Percentiles rank a stretch among this genome's conserved stretches.
Conservation (phyloP, 306 rosid genomes). For the Hippophae rhamnoides region DNA sequence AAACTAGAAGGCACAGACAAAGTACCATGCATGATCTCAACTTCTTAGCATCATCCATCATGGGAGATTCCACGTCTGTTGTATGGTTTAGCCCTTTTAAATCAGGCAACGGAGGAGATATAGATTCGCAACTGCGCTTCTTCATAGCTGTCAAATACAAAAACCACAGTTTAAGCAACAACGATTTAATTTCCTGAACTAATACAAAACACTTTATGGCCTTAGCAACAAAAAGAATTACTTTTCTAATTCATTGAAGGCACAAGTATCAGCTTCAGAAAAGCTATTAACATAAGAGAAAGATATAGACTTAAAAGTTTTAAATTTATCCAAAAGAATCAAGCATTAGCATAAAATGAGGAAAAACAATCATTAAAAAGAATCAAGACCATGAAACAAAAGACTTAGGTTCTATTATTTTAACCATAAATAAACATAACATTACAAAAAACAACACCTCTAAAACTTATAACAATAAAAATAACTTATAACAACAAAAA, state of each 20-base stretch:
- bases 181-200: too few species aligned
- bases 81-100: constrained; percentile 42
- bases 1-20: constrained; percentile 11
- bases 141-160: constrained; percentile 42
- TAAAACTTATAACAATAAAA: too few species aligned
- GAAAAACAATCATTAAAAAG: too few species aligned
- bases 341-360: neutral
- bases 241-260: constrained; percentile 21
- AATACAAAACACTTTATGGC: neutral
- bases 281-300: constrained; percentile 10
- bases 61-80: constrained; percentile 30
- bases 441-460: too few species aligned
- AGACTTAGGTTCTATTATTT: constrained; percentile 13
- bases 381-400: neutral
- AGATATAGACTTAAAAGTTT: constrained; percentile 18
- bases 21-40: constrained; percentile 35
- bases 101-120: constrained; percentile 30
- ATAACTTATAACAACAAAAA: too few species aligned
- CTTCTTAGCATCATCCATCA: constrained; percentile 33
- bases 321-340: constrained; percentile 16
- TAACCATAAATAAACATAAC: constrained; percentile 2
- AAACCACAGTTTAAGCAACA: too few species aligned
- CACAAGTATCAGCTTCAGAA: constrained; percentile 19
- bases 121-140: constrained; percentile 57
- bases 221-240: neutral